Conservation (phyloP, 176 grass and related monocot genomes). For the Eragrostis curvula region DNA sequence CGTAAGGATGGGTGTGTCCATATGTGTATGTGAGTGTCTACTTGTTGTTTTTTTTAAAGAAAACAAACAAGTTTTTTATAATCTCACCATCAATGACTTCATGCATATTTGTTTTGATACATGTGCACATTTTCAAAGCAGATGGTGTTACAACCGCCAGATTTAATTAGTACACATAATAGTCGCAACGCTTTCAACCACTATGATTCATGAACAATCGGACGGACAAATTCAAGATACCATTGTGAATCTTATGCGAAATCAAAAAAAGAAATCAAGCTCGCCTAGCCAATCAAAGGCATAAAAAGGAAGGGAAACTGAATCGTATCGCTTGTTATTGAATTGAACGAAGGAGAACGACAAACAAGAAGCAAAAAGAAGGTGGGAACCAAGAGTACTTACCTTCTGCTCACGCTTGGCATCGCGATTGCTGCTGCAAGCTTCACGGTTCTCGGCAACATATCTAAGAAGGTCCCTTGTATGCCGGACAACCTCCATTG, state of each 20-base stretch:
- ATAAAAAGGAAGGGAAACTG: background rate
- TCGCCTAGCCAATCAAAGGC: background rate
- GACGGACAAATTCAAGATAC: background rate
- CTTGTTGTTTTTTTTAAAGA: too few relatives aligned
- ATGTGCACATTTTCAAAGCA: background rate
- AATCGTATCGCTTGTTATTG: background rate
- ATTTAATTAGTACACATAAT: background rate
- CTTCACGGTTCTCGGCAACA: background rate
- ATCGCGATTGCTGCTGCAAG: background rate
- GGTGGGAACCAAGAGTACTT: background rate
- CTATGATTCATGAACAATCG: background rate
- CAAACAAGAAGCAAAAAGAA: background rate
- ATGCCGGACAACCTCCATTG: slow-evolving; percentile 16
- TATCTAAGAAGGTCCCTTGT: background rate
- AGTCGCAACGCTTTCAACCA: background rate
- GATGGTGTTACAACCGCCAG: background rate
- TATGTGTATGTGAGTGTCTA: too few relatives aligned
- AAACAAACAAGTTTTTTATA: background rate
- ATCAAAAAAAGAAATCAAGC: background rate
- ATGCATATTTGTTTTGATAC: background rate
- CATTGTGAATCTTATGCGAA: background rate
- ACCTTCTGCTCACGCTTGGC: slow-evolving; percentile 4
- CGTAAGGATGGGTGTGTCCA: too few relatives aligned
- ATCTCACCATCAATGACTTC: background rate
- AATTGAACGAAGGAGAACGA: background rate